Conservation (phyloP, 2,329 filamentous ascomycete species). For the Emydomyces testavorans region DNA sequence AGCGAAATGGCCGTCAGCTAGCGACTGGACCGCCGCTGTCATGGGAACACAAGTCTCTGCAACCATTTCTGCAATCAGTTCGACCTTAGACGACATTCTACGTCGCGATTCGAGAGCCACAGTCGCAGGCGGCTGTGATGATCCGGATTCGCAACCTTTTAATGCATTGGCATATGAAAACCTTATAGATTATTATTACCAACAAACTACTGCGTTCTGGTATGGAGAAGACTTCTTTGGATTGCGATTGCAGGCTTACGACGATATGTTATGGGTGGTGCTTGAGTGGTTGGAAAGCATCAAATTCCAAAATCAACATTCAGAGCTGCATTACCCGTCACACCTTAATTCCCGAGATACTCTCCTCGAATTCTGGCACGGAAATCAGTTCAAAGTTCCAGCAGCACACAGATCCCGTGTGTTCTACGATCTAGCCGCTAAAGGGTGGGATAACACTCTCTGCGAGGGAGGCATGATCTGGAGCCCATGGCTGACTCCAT, state of each 20-base stretch:
- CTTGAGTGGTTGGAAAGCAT: slow-evolving; percentile 78
- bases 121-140: slow-evolving; percentile 4
- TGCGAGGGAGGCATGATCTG: slow-evolving; percentile 85
- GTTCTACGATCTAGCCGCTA: slow-evolving; percentile 70
- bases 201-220: slow-evolving; percentile 64
- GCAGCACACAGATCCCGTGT: slow-evolving; percentile 74
- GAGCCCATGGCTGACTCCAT: slow-evolving; percentile 68
- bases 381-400: slow-evolving; percentile 58
- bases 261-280: slow-evolving; percentile 93
- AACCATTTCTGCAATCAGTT: slow-evolving; percentile 58
- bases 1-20: slow-evolving; percentile 72
- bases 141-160: slow-evolving; percentile 17
- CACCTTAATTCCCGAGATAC: slow-evolving; percentile 18
- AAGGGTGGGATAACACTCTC: slow-evolving; percentile 69
- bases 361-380: slow-evolving; percentile 51
- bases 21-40: slow-evolving; percentile 90
- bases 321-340: slow-evolving; percentile 46
- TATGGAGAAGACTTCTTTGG: slow-evolving; percentile 72
- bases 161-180: slow-evolving; percentile 53
- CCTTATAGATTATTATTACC: slow-evolving; percentile 70
- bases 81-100: slow-evolving; percentile 36
- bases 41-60: slow-evolving; percentile 67
- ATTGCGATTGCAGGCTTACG: slow-evolving; percentile 68
- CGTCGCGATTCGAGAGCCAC: slow-evolving; percentile 23
- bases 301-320: slow-evolving; percentile 63